Evolutionary conservation across 768 basidiomycete genomes (phyloP).

Genomic region (Russula sp.): DNA sequence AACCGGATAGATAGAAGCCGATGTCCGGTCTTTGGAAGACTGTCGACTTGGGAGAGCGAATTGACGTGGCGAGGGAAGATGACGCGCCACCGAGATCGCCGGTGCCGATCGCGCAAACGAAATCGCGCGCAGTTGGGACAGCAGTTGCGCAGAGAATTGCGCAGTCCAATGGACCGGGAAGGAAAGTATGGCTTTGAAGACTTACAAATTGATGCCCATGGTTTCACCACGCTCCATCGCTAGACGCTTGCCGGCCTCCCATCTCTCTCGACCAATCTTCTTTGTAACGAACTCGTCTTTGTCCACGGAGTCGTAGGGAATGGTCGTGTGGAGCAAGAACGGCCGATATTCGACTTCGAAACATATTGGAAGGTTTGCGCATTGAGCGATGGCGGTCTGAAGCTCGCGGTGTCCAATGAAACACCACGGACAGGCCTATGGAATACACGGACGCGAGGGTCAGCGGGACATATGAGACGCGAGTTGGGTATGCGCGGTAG

Average conservation of each 20-base stretch:
- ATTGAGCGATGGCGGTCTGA: constrained; percentile 34
- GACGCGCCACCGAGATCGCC: neutral
- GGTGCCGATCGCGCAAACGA: neutral
- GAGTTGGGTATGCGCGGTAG: neutral
- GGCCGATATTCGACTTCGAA: constrained; percentile 45
- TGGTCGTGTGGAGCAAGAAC: constrained; percentile 38
- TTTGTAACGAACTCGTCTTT: constrained; percentile 29
- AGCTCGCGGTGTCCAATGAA: constrained; percentile 39
- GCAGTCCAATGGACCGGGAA: neutral
- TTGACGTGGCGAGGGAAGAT: neutral
- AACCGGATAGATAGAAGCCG: neutral
- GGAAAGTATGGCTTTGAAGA: constrained; percentile 16
- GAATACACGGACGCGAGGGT: neutral
- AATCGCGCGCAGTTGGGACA: neutral
- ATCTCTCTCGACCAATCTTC: constrained; percentile 39
- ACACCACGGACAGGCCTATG: constrained; percentile 38
- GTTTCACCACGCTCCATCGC: constrained; percentile 34
- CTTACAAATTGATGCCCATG: constrained; percentile 43
- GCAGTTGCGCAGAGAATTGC: neutral
- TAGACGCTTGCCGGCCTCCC: constrained; percentile 30
- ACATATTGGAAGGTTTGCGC: constrained; percentile 28
- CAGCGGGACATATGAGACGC: constrained; percentile 7
- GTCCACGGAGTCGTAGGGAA: constrained; percentile 30
- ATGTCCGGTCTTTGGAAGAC: neutral
- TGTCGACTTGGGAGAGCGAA: neutral